These are phyloP conservation scores for Phoma sp. DNA, from an alignment of 2,329 filamentous ascomycete species.

Conservation along the genomic window DNA sequence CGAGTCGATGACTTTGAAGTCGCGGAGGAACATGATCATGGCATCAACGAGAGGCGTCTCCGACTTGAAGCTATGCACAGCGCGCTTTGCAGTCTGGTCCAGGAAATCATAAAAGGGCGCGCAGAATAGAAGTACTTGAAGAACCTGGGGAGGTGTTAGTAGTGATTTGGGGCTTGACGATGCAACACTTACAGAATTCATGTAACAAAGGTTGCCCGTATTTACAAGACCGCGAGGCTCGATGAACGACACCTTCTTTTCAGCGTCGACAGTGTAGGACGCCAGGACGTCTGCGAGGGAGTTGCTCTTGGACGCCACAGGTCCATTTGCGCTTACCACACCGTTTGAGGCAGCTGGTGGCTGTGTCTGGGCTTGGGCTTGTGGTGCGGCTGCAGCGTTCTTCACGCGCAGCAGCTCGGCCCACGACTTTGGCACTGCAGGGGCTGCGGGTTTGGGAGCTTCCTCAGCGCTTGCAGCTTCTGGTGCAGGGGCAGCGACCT, in stretches of 20 bases:
- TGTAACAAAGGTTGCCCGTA: conserved; percentile 99
- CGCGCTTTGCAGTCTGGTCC: conserved; percentile 82
- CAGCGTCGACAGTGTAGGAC: conserved; percentile 71
- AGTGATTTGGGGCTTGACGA: not conserved
- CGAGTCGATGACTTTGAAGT: conserved; percentile 87
- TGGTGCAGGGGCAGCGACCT: conserved; percentile 11
- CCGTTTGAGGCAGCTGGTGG: conserved; percentile 33
- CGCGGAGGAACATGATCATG: conserved; percentile 96
- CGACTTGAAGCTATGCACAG: conserved; percentile 90
- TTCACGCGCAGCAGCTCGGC: conserved; percentile 69
- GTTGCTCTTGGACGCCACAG: conserved; percentile 58
- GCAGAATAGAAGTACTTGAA: conserved; percentile 95
- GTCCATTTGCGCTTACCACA: conserved; percentile 46
- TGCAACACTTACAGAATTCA: conserved; percentile 86
- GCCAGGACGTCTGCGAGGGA: conserved; percentile 79
- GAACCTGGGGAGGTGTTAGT: conserved; percentile 66
- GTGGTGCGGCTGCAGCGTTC: conserved; percentile 43
- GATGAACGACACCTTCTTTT: conserved; percentile 76
- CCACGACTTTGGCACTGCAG: conserved; percentile 67
- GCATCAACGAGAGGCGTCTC: conserved; percentile 93
- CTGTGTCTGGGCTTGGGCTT: conserved; percentile 28
- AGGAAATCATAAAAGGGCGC: conserved; percentile 94
- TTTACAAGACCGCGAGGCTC: conserved; percentile 94
- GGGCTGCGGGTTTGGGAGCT: conserved; percentile 51
- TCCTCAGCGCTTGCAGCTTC: conserved; percentile 38